Conservation (phyloP, 1,284 basidiomycete species). For the Heterobasidion parviporum region DNA sequence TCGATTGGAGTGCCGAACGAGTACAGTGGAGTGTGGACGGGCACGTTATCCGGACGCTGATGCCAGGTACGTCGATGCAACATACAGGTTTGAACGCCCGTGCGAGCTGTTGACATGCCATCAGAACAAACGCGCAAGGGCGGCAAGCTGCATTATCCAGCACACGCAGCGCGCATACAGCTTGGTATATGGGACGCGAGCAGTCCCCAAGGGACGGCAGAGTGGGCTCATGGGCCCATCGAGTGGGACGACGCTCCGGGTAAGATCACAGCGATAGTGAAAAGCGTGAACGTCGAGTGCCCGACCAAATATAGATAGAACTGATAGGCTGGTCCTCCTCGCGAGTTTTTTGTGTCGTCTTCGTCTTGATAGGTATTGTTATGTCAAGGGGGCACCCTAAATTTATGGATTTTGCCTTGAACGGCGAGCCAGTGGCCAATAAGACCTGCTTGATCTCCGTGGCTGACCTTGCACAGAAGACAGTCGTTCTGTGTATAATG, state of each 20-base stretch:
- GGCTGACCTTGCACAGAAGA: too few relatives aligned
- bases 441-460: too few relatives aligned
- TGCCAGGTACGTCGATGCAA: constrained; percentile 21
- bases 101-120: not conserved
- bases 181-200: constrained; percentile 45
- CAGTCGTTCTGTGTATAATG: too few relatives aligned
- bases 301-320: constrained; percentile 5
- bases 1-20: constrained; percentile 32
- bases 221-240: constrained; percentile 39
- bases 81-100: not conserved
- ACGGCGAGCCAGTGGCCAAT: too few relatives aligned
- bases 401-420: too few relatives aligned
- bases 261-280: constrained; percentile 28
- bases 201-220: constrained; percentile 31
- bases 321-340: too few relatives aligned
- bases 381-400: too few relatives aligned
- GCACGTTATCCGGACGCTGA: constrained; percentile 25
- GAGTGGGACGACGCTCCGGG: constrained; percentile 29
- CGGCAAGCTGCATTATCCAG: constrained; percentile 29
- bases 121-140: constrained; percentile 28
- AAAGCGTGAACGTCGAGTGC: constrained; percentile 34
- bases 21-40: constrained; percentile 38
- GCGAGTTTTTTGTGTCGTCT: too few relatives aligned
- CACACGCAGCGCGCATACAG: constrained; percentile 27
- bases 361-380: too few relatives aligned